These are phyloP conservation scores for Pleurotus cornucopiae DNA, from an alignment of 768 basidiomycete genomes.

Conservation along the genomic window DNA sequence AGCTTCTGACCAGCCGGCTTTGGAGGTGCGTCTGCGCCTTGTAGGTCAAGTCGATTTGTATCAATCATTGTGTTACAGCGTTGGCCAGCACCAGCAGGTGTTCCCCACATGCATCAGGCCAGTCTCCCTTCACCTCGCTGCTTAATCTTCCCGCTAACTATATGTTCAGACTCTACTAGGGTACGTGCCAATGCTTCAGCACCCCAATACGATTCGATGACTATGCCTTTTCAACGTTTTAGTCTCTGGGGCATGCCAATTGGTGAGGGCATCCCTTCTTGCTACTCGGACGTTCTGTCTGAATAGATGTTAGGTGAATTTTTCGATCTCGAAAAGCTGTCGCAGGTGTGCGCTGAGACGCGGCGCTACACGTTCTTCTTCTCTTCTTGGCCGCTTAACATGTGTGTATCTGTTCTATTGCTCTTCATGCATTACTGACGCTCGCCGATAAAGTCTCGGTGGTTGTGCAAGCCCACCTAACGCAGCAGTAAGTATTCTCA, in stretches of 20 bases:
- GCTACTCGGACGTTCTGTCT: background rate
- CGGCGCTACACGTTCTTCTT: slow-evolving; percentile 73
- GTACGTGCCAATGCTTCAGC: slow-evolving; percentile 29
- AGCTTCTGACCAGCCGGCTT: slow-evolving; percentile 62
- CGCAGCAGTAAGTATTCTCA: slow-evolving; percentile 48
- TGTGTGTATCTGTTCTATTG: slow-evolving; percentile 35
- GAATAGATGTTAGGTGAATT: slow-evolving; percentile 48
- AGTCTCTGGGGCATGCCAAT: slow-evolving; percentile 76
- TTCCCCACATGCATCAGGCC: slow-evolving; percentile 53
- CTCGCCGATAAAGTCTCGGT: slow-evolving; percentile 41
- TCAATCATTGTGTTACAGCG: slow-evolving; percentile 27
- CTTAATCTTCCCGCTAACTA: background rate
- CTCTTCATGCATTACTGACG: background rate
- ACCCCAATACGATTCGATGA: background rate
- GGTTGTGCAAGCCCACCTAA: slow-evolving; percentile 71
- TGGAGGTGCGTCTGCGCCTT: slow-evolving; percentile 41
- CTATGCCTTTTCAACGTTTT: background rate
- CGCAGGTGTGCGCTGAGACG: slow-evolving; percentile 50
- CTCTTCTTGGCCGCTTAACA: slow-evolving; percentile 69
- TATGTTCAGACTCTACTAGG: slow-evolving; percentile 49
- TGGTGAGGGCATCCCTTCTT: slow-evolving; percentile 29
- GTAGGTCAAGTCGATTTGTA: background rate
- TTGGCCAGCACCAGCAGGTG: slow-evolving; percentile 48
- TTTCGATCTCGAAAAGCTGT: slow-evolving; percentile 65
- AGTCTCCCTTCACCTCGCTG: slow-evolving; percentile 9